Conservation (phyloP, 768 basidiomycete species). For the Leccinum variicolor region DNA sequence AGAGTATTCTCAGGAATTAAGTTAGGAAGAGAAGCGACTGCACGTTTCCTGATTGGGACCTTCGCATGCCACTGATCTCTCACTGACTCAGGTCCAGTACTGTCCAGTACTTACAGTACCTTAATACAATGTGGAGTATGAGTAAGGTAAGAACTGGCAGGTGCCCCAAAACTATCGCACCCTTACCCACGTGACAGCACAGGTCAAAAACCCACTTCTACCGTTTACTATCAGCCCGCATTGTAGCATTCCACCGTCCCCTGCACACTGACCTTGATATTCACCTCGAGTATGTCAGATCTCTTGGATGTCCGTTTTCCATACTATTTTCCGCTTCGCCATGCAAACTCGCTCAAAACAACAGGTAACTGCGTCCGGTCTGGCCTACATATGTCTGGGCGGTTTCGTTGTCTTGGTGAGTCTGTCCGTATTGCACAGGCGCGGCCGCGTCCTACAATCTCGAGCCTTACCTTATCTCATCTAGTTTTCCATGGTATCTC, state of each 20-base stretch:
- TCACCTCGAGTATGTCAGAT: slow-evolving; percentile 13
- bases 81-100: too few species aligned
- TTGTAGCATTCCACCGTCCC: too few species aligned
- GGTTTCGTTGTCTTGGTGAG: slow-evolving; percentile 50
- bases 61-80: too few species aligned
- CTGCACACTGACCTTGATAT: not conserved
- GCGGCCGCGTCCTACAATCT: not conserved
- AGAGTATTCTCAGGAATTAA: not conserved
- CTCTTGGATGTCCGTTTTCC: slow-evolving; percentile 27
- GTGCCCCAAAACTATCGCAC: too few species aligned
- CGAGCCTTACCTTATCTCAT: not conserved
- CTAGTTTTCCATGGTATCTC: slow-evolving; percentile 82
- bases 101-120: too few species aligned
- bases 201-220: not conserved
- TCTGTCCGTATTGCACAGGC: not conserved
- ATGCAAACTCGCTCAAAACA: slow-evolving; percentile 22
- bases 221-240: too few species aligned
- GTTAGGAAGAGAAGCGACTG: not conserved
- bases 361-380: slow-evolving; percentile 49
- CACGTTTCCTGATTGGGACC: too few species aligned
- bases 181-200: not conserved
- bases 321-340: not conserved
- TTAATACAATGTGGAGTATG: too few species aligned
- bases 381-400: slow-evolving; percentile 64
- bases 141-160: too few species aligned